These are phyloP conservation scores for Leishmania arabica DNA, from an alignment of 208 protist genomes.

Conservation along the genomic window DNA sequence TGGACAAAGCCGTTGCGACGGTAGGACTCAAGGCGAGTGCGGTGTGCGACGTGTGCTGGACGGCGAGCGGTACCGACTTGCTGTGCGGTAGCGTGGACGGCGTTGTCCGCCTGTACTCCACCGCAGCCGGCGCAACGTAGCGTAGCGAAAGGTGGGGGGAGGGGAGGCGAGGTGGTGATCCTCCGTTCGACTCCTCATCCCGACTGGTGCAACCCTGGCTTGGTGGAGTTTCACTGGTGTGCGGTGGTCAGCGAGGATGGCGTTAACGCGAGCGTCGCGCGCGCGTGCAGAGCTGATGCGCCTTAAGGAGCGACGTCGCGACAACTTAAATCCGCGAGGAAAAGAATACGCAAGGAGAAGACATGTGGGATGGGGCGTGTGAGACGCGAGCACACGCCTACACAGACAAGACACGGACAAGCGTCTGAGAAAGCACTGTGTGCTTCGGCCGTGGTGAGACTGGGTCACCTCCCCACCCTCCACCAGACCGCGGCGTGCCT, in stretches of 20 bases:
- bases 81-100: conserved; percentile 47
- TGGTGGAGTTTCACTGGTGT: not conserved
- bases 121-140: conserved; percentile 2
- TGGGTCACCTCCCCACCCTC: not conserved
- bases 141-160: not conserved
- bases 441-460: not conserved
- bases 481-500: not conserved
- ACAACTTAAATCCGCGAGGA: not conserved
- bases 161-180: not conserved
- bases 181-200: not conserved
- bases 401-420: not conserved
- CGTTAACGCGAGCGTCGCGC: not conserved
- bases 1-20: conserved; percentile 14
- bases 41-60: conserved; percentile 55
- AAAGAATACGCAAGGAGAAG: not conserved
- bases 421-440: not conserved
- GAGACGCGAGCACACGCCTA: not conserved
- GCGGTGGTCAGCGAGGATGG: not conserved
- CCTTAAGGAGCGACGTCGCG: not conserved
- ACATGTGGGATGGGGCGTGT: not conserved
- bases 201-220: not conserved
- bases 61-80: conserved; percentile 31
- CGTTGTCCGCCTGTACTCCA: conserved; percentile 49
- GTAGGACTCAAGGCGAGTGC: conserved; percentile 14
- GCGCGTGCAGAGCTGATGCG: not conserved